Percentiles rank a stretch among this genome's conserved stretches.
These are phyloP conservation scores for Malassezia psittaci DNA, from an alignment of 1,284 basidiomycete genomes.

Conservation along the genomic window DNA sequence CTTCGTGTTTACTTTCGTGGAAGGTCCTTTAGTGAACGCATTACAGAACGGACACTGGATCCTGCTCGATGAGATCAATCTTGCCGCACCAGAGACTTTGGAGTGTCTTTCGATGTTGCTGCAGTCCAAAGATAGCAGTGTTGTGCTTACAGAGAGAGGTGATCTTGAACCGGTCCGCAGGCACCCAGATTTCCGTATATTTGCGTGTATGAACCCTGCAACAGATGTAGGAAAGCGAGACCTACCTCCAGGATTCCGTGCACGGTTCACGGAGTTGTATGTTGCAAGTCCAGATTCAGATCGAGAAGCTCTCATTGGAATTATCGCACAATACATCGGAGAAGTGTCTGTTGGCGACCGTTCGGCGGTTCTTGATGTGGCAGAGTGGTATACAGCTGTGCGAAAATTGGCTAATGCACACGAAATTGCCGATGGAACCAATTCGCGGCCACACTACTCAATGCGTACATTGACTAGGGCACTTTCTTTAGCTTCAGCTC, in stretches of 20 bases:
- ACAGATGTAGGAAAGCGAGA: constrained; percentile 98
- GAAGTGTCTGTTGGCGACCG: constrained; percentile 72
- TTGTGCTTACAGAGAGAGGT: constrained; percentile 87
- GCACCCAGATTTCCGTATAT: constrained; percentile 88
- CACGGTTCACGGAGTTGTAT: constrained; percentile 89
- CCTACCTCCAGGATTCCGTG: constrained; percentile 76
- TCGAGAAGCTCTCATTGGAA: constrained; percentile 74
- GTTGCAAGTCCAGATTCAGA: constrained; percentile 87
- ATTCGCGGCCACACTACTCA: constrained; percentile 90
- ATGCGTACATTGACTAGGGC: constrained; percentile 91
- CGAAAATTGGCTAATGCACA: constrained; percentile 68
- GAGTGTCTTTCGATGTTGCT: constrained; percentile 83
- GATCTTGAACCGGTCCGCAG: constrained; percentile 79
- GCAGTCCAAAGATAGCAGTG: constrained; percentile 71
- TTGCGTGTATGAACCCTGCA: constrained; percentile 99
- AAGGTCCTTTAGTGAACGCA: constrained; percentile 90
- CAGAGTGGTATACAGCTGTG: constrained; percentile 77
- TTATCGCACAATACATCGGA: constrained; percentile 84
- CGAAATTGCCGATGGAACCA: constrained; percentile 86
- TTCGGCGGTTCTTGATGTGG: constrained; percentile 76
- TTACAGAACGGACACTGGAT: constrained; percentile 85
- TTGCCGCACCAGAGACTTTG: constrained; percentile 86
- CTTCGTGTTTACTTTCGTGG: constrained; percentile 71
- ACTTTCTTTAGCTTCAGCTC: constrained; percentile 78
- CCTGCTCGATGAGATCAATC: constrained; percentile 88